Base-by-base conservation (phyloP, 2,329 filamentous ascomycete genomes). In the Malbranchea cinnamomea region DNA sequence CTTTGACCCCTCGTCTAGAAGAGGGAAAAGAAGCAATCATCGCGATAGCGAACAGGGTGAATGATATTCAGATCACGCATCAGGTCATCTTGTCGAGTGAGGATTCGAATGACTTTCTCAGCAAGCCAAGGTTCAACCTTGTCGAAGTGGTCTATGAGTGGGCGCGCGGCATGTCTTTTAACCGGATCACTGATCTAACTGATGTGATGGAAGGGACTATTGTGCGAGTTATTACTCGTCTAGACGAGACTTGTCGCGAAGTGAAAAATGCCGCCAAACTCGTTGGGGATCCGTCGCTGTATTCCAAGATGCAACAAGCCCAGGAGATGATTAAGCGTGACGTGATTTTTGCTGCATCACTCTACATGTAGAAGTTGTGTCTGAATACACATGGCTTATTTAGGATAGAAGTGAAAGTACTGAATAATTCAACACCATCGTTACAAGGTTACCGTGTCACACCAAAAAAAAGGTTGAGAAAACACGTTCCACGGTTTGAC, bases 91-190 rank as follows among this genome's bases (percentile, higher is more conserved):
- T 92, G 35, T 81, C 80, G 0, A 69, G 78, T 1, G 87, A 95
- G 32, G 87, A 94, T 49, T 78, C 77, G 34, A 93, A 91, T 46
- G 87, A 95, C 54, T 94, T 94, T 48, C 78, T 81, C 20, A 83
- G 74, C 36, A 69, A 77, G 32, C 83, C 85, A 2, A 71, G 87
- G 6, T 98, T 98, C 50, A 89, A 87, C 1, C 68, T 98, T 33
- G 84, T 93, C 51, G 89, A 98, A 55, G 89, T 98, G 0, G 91
- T 98, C 19, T 94, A 95, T 52, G 89, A 98, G 55, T 98, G 89
- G 89, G 89, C 89, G 6, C 67, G 83, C 28, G 89, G 89, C 15
- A 95, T 95, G 83, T 87, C 81, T 30, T 98, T 98, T 66, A 92
- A 91, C 57, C 87, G 89, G 41, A 98, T 98, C 42, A 95, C 87